These are phyloP conservation scores for Syncephalastrum monosporum DNA, from an alignment of 371 early-diverging fungal species.

Conservation along the genomic window DNA sequence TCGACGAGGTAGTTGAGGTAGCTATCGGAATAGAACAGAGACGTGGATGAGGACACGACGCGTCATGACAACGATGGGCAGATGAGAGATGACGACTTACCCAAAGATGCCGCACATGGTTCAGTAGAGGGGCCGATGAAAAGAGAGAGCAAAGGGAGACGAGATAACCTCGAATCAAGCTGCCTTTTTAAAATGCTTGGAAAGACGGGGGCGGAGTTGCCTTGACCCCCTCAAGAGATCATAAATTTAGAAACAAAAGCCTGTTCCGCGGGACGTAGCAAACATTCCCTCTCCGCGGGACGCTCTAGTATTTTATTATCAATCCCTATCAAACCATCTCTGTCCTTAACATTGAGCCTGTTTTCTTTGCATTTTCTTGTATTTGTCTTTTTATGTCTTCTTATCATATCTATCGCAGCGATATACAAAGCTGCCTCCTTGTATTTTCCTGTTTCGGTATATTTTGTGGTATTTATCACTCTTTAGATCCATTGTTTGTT, in stretches of 20 bases:
- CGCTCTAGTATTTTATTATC: too few relatives aligned
- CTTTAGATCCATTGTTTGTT: too few relatives aligned
- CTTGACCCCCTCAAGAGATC: neutral
- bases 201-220: conserved; percentile 1
- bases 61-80: neutral
- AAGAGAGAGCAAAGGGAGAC: conserved; percentile 9
- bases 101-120: conserved; percentile 98
- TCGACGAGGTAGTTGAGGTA: conserved; percentile 87
- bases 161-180: neutral
- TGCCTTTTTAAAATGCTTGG: neutral
- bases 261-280: conserved; percentile 2
- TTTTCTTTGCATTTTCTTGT: neutral
- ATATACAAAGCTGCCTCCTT: too few relatives aligned
- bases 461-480: too few relatives aligned
- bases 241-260: conserved; percentile 2
- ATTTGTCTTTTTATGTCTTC: neutral
- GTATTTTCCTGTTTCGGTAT: too few relatives aligned
- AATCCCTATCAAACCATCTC: too few relatives aligned
- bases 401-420: too few relatives aligned
- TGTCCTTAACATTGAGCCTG: neutral
- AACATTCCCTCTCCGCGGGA: too few relatives aligned
- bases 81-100: conserved; percentile 4
- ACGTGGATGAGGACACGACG: neutral
- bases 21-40: conserved; percentile 3
- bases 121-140: neutral